A percentile compares a stretch with the other conserved stretches of the same genome.
Conservation (phyloP, 1,284 basidiomycete species). For the Ustilago crameri region DNA sequence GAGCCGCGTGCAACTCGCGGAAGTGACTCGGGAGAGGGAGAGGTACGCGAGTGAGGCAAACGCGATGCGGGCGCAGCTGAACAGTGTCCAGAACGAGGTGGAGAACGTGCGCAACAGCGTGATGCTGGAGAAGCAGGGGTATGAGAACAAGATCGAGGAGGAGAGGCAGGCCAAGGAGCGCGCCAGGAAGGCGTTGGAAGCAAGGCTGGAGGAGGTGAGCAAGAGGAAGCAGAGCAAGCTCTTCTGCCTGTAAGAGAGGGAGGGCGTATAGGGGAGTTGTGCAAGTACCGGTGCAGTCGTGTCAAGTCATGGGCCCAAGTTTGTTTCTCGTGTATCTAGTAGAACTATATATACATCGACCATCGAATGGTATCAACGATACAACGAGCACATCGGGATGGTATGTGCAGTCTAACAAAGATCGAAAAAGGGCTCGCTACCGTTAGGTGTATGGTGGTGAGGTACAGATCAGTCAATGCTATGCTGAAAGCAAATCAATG, state of each 20-base stretch:
- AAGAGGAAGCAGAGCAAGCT: constrained; percentile 59
- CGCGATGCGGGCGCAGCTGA: constrained; percentile 54
- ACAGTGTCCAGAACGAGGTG: constrained; percentile 54
- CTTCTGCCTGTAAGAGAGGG: constrained; percentile 52
- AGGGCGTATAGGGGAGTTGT: background rate
- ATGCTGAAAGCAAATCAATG: no score
- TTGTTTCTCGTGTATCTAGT: no score
- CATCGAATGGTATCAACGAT: no score
- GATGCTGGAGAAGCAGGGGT: constrained; percentile 56
- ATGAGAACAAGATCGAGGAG: constrained; percentile 55
- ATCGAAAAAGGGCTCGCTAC: no score
- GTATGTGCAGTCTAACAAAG: no score
- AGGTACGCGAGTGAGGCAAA: constrained; percentile 51
- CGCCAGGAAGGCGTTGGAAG: constrained; percentile 56
- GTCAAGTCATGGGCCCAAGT: background rate
- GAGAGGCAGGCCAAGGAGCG: constrained; percentile 59
- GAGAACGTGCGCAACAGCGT: constrained; percentile 58
- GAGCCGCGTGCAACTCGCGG: constrained; percentile 60
- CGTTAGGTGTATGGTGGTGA: no score
- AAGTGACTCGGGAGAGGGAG: constrained; percentile 61
- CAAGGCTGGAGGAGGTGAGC: constrained; percentile 58
- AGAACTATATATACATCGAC: no score
- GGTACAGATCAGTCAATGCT: no score
- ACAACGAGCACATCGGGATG: no score
- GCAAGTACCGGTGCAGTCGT: background rate